Conservation (phyloP, 2,329 filamentous ascomycete genomes). For the Alternaria conjuncta region DNA sequence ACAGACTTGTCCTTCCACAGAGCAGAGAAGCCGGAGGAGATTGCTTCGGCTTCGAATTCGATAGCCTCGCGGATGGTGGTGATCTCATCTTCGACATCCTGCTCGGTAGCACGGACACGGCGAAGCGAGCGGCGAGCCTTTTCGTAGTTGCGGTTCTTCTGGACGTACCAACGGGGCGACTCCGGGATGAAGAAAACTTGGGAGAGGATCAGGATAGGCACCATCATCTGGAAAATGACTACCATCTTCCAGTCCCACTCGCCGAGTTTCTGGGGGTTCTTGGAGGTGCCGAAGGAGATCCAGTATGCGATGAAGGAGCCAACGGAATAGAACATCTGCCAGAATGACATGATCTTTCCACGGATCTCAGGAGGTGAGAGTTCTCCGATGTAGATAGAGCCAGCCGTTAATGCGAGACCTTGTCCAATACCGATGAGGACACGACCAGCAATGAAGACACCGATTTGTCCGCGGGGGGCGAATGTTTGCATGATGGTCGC, state of each 20-base stretch:
- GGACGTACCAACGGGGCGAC: conserved; percentile 71
- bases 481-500: conserved; percentile 74
- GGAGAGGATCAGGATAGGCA: conserved; percentile 66
- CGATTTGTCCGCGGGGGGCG: conserved; percentile 63
- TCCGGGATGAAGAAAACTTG: conserved; percentile 69
- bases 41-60: conserved; percentile 74
- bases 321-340: conserved; percentile 71
- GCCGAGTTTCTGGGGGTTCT: conserved; percentile 63
- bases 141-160: conserved; percentile 65
- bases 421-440: conserved; percentile 74
- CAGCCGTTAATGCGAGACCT: conserved; percentile 70
- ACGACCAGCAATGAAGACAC: conserved; percentile 71
- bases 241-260: conserved; percentile 78
- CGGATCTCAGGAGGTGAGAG: conserved; percentile 69
- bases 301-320: conserved; percentile 68
- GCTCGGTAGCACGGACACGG: conserved; percentile 68
- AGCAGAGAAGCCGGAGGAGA: conserved; percentile 67
- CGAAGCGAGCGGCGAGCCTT: conserved; percentile 64
- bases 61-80: conserved; percentile 70
- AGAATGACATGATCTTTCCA: conserved; percentile 72
- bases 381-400: conserved; percentile 75
- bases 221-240: conserved; percentile 74
- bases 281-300: conserved; percentile 69
- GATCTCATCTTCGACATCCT: conserved; percentile 72
- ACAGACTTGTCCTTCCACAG: conserved; percentile 74